phyloP scores from a whole-genome alignment of 345 rosid genomes.

The Sonneratia alba region DNA sequence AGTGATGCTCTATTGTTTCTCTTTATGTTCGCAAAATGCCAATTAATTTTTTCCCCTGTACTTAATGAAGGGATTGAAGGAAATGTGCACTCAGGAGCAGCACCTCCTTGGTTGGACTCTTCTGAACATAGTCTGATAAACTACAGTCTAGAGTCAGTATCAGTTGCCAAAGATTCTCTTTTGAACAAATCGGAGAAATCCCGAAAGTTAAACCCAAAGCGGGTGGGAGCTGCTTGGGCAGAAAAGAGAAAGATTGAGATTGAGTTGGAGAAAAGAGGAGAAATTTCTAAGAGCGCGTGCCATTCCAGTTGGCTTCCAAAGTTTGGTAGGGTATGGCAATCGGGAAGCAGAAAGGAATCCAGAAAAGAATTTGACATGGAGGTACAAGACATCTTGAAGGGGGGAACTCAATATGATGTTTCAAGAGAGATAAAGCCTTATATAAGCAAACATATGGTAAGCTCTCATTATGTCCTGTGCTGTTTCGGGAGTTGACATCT shows the following conservation, averaged over 20 bases:
- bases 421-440: slow-evolving; percentile 50
- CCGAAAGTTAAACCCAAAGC: slow-evolving; percentile 60
- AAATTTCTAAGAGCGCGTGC: slow-evolving; percentile 27
- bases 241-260: slow-evolving; percentile 80
- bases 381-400: slow-evolving; percentile 40
- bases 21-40: slow-evolving; percentile 34
- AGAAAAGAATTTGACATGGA: slow-evolving; percentile 79
- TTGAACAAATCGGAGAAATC: slow-evolving; percentile 38
- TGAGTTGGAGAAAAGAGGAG: slow-evolving; percentile 82
- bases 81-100: slow-evolving; percentile 77
- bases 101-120: slow-evolving; percentile 73
- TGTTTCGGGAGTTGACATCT: not conserved
- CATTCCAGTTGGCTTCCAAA: slow-evolving; percentile 82
- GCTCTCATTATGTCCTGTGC: slow-evolving; percentile 3
- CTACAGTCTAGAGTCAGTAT: slow-evolving; percentile 20
- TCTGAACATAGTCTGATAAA: slow-evolving; percentile 30
- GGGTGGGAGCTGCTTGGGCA: slow-evolving; percentile 97
- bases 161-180: slow-evolving; percentile 15
- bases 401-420: slow-evolving; percentile 35
- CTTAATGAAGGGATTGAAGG: slow-evolving; percentile 28
- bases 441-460: slow-evolving; percentile 72
- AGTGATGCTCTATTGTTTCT: not conserved
- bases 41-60: slow-evolving; percentile 23
- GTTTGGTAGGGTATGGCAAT: slow-evolving; percentile 97
- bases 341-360: slow-evolving; percentile 80